Base-by-base conservation (phyloP, 2,329 filamentous ascomycete genomes). In the Blastomyces percursus region DNA sequence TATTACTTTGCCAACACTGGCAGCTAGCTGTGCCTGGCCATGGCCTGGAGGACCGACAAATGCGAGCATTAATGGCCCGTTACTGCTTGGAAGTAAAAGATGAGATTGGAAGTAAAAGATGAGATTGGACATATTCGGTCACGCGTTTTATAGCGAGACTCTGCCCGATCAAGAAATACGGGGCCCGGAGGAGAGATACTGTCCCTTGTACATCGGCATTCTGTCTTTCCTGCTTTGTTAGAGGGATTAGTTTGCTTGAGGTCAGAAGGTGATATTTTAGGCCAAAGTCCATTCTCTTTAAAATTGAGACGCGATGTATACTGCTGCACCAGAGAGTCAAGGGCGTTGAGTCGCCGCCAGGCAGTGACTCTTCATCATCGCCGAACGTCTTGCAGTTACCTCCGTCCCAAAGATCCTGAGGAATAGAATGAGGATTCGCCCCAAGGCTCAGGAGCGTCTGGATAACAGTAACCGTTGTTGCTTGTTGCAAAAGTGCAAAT, bases 11-110 rank as follows among this genome's bases (percentile, higher is more conserved):
- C 64, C 65, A 2, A 67, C 51, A 14, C 44, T 14, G 24, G 60
- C 54, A 40, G 65, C 65, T 3, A 67, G 54, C 12, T 61, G 52
- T 3, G 59, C 35, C 60, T 67, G 65, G 38, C 65, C 65, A 59
- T 65, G 63, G 12, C 63, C 62, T 3, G 63, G 46, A 8, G 56
- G 61, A 16, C 65, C 65, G n/a, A 60, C 51, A 52, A 67, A 67
- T 40, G 63, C 61, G 50, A 67, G 55, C 38, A 67, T 30, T 42
- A 64, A 35, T 9, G 64, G 58, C 12, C 50, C 8, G 48, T 50
- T 50, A 35, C 61, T 38, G 11, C 5, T 42, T 42, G 50, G 58
- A 24, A 54, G 55, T 16, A 64, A 16, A 16, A 63, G 51, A 42
- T 66, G 60, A n/a, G 59, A 55, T 3, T 27, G 27, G 19, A 64